Percentiles rank a stretch among this genome's conserved stretches.
Conservation (phyloP, 1,284 basidiomycete genomes). For the Golubevia sp. region DNA sequence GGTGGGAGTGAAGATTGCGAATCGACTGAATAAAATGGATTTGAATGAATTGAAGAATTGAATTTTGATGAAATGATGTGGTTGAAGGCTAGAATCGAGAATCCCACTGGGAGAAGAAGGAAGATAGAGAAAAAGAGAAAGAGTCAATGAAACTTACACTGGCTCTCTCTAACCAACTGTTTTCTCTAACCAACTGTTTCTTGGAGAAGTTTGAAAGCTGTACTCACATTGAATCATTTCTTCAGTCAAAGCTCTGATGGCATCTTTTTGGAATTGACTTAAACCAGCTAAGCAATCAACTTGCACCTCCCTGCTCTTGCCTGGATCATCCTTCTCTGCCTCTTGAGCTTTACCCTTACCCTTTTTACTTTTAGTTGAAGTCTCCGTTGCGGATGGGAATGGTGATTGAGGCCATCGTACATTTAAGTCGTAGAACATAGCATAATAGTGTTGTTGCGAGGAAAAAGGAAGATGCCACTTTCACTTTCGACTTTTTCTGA, state of each 20-base stretch:
- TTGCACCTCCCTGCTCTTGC: too few relatives aligned
- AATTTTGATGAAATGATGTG: constrained; percentile 32
- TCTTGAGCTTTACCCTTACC: neutral
- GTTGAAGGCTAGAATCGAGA: constrained; percentile 44
- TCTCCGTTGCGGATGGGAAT: neutral
- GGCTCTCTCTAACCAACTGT: neutral
- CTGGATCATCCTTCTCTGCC: too few relatives aligned
- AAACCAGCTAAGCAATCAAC: neutral
- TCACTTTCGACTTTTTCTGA: too few relatives aligned
- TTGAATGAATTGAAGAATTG: constrained; percentile 25
- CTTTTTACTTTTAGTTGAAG: neutral
- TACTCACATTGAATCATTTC: neutral
- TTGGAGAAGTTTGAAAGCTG: too few relatives aligned
- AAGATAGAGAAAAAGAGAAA: constrained; percentile 11
- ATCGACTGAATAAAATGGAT: constrained; percentile 17
- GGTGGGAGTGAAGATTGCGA: constrained; percentile 18
- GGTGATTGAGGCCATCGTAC: neutral
- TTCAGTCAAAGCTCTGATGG: neutral
- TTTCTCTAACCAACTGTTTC: neutral
- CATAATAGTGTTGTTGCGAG: neutral
- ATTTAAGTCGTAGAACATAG: neutral
- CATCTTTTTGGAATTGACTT: neutral
- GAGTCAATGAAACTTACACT: constrained; percentile 14
- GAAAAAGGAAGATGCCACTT: too few relatives aligned
- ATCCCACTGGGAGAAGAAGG: constrained; percentile 23